Evolutionary conservation across 805 yeast species (phyloP).

Genomic region (Cyberlindnera misumaiensis): DNA sequence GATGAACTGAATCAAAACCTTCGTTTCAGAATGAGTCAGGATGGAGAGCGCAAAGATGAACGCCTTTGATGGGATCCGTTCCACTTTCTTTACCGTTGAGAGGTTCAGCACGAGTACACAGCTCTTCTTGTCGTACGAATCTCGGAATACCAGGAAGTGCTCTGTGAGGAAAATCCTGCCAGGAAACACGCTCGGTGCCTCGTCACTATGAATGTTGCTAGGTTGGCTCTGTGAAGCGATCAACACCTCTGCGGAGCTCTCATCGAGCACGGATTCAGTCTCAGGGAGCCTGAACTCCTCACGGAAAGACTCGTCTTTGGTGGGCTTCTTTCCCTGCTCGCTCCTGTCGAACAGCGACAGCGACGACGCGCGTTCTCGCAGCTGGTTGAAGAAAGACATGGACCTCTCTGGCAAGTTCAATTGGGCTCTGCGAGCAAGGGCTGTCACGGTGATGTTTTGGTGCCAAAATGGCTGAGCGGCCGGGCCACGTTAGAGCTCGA

Average conservation of each 20-base stretch:
- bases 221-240: slow-evolving; percentile 19
- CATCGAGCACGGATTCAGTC: slow-evolving; percentile 57
- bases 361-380: slow-evolving; percentile 41
- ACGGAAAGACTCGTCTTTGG: slow-evolving; percentile 64
- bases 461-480: not conserved
- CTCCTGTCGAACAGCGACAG: slow-evolving; percentile 34
- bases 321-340: slow-evolving; percentile 13
- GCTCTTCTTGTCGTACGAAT: slow-evolving; percentile 58
- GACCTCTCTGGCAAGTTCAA: not conserved
- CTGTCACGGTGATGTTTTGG: not conserved
- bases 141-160: slow-evolving; percentile 69
- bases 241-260: slow-evolving; percentile 58
- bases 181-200: slow-evolving; percentile 32
- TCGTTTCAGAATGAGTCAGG: slow-evolving; percentile 57
- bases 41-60: slow-evolving; percentile 76
- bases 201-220: not conserved
- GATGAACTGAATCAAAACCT: slow-evolving; percentile 62
- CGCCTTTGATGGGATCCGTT: slow-evolving; percentile 69
- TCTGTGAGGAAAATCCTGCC: slow-evolving; percentile 70
- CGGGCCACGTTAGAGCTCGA: slow-evolving; percentile 5
- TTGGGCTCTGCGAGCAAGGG: not conserved
- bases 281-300: slow-evolving; percentile 65
- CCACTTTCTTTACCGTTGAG: slow-evolving; percentile 76
- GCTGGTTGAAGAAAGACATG: slow-evolving; percentile 41
- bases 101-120: slow-evolving; percentile 69